Conservation (phyloP, 1,284 basidiomycete species). For the Sanguinoderma infundibulare region DNA sequence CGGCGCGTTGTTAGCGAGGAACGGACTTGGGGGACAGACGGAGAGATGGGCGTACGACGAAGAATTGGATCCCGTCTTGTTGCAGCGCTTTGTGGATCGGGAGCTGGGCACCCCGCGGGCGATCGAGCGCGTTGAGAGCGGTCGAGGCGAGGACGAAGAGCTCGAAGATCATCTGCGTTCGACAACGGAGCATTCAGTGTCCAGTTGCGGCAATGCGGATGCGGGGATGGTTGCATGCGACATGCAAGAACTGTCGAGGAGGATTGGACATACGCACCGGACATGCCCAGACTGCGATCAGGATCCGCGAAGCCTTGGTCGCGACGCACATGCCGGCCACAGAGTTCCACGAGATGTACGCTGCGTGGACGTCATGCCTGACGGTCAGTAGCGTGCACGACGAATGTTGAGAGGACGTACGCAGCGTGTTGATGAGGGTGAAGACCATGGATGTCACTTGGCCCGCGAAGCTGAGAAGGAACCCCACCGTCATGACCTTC, state of each 20-base stretch:
- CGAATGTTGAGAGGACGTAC: conserved; percentile 16
- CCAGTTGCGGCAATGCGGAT: neutral
- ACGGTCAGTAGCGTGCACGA: neutral
- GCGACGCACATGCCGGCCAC: conserved; percentile 32
- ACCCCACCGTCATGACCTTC: conserved; percentile 31
- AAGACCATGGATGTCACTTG: conserved; percentile 32
- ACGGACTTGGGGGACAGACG: no score
- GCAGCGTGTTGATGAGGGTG: conserved; percentile 23
- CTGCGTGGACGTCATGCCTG: conserved; percentile 13
- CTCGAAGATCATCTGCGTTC: conserved; percentile 34
- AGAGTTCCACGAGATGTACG: conserved; percentile 26
- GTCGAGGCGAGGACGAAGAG: conserved; percentile 33
- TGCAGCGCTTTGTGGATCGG: conserved; percentile 32
- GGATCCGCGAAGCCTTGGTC: conserved; percentile 21
- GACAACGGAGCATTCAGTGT: neutral
- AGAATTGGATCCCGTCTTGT: conserved; percentile 36
- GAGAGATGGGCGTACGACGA: conserved; percentile 28
- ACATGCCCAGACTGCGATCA: conserved; percentile 34
- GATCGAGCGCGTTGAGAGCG: conserved; percentile 35
- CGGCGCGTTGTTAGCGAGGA: neutral
- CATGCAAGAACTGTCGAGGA: conserved; percentile 33
- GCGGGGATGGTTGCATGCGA: conserved; percentile 25
- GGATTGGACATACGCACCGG: conserved; percentile 26
- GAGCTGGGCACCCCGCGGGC: conserved; percentile 30
- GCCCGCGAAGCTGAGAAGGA: conserved; percentile 29